Conservation (phyloP, 306 rosid species). For the Vigna hirtella region DNA sequence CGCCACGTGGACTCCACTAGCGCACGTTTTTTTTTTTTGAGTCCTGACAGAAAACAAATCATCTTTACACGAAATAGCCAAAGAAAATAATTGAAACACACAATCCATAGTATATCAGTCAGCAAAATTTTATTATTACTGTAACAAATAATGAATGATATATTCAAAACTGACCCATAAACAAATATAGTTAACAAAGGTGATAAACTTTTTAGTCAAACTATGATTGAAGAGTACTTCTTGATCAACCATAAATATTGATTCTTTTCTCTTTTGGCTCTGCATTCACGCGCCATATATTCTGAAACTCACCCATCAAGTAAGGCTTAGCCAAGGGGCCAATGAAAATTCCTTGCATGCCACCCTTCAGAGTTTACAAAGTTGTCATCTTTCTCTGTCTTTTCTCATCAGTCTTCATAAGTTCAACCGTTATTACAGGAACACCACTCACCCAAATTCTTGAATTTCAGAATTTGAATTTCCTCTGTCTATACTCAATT, state of each 20-base stretch:
- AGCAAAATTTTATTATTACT: too few relatives aligned
- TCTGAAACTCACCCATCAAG: conserved; percentile 57
- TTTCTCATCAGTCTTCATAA: not conserved
- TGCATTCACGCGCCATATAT: conserved; percentile 31
- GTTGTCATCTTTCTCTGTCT: conserved; percentile 14
- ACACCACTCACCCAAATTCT: conserved; percentile 36
- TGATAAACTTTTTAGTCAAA: not conserved
- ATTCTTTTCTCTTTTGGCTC: conserved; percentile 31
- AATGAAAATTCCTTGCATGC: conserved; percentile 46
- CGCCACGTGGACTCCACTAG: too few relatives aligned
- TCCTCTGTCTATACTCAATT: not conserved
- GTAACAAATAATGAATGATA: too few relatives aligned
- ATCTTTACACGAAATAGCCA: not conserved
- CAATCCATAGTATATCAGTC: not conserved
- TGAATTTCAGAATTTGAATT: not conserved
- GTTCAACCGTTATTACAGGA: not conserved
- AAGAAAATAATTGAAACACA: not conserved
- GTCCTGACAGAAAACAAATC: not conserved
- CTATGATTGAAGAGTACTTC: conserved; percentile 12
- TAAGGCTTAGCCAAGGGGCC: conserved; percentile 32
- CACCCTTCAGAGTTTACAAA: conserved; percentile 42
- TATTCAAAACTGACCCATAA: not conserved
- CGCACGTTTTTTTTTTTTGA: too few relatives aligned
- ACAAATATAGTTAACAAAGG: not conserved
- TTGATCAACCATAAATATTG: conserved; percentile 62